Evolutionary conservation across 176 grass and related monocot genomes (phyloP), one percentile per base, ranked within the genome.

Genomic region (Ananas comosus): DNA sequence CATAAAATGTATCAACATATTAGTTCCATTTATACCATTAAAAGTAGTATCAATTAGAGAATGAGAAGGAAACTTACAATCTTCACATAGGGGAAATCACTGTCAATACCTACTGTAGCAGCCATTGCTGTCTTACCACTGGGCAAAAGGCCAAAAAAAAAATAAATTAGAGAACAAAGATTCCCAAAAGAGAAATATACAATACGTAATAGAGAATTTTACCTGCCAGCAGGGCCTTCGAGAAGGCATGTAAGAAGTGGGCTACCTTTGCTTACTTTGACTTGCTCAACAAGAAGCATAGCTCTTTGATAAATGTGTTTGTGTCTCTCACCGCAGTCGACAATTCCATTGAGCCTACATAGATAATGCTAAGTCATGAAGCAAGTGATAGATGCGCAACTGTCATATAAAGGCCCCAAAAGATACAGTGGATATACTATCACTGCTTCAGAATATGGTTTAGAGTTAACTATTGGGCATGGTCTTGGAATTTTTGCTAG

Each of bases 211-310:
- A 61, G 17, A 61, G 16, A 18, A 61, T 17, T 53, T 53, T 69
- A 88, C 89, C 89, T 99, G 79, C 89, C 86, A 81, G 86, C 78
- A 51, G 89, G 82, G 68, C 94, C 94, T 87, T 90, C 84, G 65
- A 99, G 86, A 72, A 99, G 89, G 75, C 94, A 99, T 49, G 87
- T 99, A 58, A 99, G 85, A 80, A 99, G 86, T 78, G 89, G 94
- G 75, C 89, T 99, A 51, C 87, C 84, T 74, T 83, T 85, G 71
- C 89, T 99, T 51, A 90, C 87, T 87, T 85, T 93, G 81, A 99
- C 94, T 76, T 99, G 89, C 65, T 97, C 89, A 51, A 97, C 89
- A 42, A 92, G 75, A 67, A 90, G 86, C 94, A 93, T 99, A 77
- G 80, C 86, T 73, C 84, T 86, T 69, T 93, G 74, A 69, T 81